Conservation (phyloP, 192 early-diverging fungal genomes). For the Rhizophagus sp. region DNA sequence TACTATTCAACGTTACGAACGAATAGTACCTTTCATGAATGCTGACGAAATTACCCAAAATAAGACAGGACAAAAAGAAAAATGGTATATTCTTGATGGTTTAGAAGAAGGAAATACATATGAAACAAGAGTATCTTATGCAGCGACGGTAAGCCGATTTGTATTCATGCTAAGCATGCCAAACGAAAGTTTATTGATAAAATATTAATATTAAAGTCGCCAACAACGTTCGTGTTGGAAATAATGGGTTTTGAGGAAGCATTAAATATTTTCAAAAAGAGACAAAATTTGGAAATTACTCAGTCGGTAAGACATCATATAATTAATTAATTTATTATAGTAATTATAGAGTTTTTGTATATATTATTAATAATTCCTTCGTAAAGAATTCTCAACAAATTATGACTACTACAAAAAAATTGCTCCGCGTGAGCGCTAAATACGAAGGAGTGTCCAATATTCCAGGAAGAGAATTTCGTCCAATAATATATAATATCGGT, state of each 20-base stretch:
- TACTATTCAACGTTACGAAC: conserved; percentile 15
- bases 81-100: conserved; percentile 43
- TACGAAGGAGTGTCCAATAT: conserved; percentile 15
- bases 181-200: not conserved
- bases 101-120: conserved; percentile 37
- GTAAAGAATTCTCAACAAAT: conserved; percentile 4
- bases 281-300: not conserved
- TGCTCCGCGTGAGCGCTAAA: conserved; percentile 24
- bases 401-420: conserved; percentile 7
- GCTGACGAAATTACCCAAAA: not conserved
- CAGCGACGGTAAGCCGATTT: conserved; percentile 34
- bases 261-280: not conserved
- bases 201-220: not conserved
- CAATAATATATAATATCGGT: conserved; percentile 30
- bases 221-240: conserved; percentile 5
- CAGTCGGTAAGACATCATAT: not conserved
- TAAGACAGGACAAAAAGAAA: conserved; percentile 8
- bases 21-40: conserved; percentile 8
- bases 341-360: not conserved
- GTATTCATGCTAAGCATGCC: not conserved
- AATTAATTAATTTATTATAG: not conserved
- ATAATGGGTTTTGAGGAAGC: conserved; percentile 14
- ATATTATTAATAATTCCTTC: not conserved
- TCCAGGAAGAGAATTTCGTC: conserved; percentile 11
- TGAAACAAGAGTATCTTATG: conserved; percentile 43